Conservation (phyloP, 805 yeast species). For the Ogataea kodamae region DNA sequence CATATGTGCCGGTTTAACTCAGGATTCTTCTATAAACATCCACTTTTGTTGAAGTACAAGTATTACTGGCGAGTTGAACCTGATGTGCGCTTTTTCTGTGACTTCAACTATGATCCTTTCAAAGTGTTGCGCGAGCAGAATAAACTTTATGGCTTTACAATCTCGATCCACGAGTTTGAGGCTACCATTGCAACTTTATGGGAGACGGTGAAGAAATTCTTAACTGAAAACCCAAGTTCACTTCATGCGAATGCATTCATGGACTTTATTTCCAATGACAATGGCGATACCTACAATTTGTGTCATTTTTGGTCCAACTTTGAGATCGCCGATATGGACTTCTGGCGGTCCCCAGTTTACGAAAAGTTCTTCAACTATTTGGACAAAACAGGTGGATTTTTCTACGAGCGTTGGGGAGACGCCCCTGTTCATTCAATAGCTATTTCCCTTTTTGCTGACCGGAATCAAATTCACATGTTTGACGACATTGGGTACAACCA, state of each 20-base stretch:
- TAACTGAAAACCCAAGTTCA: constrained; percentile 40
- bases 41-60: constrained; percentile 52
- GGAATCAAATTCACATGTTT: constrained; percentile 62
- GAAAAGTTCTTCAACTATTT: constrained; percentile 56
- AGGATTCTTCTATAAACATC: constrained; percentile 58
- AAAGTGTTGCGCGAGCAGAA: constrained; percentile 50
- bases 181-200: constrained; percentile 58
- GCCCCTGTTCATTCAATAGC: constrained; percentile 88
- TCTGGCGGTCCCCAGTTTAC: constrained; percentile 59
- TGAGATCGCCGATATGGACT: constrained; percentile 68
- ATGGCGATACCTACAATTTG: constrained; percentile 61
- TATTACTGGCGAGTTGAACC: constrained; percentile 82
- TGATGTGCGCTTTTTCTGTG: constrained; percentile 57
- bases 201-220: constrained; percentile 48
- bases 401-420: constrained; percentile 91
- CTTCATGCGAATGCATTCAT: constrained; percentile 48
- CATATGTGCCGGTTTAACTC: constrained; percentile 47
- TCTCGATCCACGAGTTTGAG: constrained; percentile 59
- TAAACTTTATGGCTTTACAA: constrained; percentile 64
- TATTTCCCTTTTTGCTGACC: constrained; percentile 55
- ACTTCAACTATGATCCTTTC: constrained; percentile 62
- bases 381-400: constrained; percentile 73
- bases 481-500: constrained; percentile 76
- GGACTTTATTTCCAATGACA: constrained; percentile 61
- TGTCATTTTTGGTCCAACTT: constrained; percentile 86